phyloP scores from a whole-genome alignment of 768 basidiomycete species.

The Trametopsis cervina region DNA sequence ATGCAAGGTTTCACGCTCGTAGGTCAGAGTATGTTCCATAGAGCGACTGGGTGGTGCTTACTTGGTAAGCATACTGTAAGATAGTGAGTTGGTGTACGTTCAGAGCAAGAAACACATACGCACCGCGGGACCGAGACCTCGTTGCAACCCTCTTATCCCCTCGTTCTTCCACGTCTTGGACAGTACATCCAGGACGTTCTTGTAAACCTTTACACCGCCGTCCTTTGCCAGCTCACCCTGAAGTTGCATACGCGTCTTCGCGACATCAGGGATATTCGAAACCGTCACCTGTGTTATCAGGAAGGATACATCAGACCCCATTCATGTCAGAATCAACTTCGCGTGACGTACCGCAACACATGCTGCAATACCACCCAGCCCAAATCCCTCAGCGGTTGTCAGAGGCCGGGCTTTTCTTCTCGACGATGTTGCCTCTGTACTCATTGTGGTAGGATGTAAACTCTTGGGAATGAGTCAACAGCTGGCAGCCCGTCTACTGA shows the following conservation, averaged over 20 bases:
- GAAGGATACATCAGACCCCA: not conserved
- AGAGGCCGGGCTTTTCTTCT: conserved; percentile 23
- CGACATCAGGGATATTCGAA: conserved; percentile 77
- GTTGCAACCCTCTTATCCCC: conserved; percentile 85
- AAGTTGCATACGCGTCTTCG: conserved; percentile 92
- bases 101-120: conserved; percentile 14
- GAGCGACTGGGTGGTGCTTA: too few relatives aligned
- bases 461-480: not conserved
- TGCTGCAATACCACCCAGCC: conserved; percentile 88
- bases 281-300: conserved; percentile 53
- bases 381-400: conserved; percentile 73
- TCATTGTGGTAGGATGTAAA: not conserved
- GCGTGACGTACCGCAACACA: conserved; percentile 68
- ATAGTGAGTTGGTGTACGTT: not conserved
- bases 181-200: conserved; percentile 75
- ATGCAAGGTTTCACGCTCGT: not conserved
- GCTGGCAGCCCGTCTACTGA: conserved; percentile 1
- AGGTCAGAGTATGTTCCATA: too few relatives aligned
- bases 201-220: conserved; percentile 73
- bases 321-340: conserved; percentile 9
- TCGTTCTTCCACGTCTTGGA: conserved; percentile 86
- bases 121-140: conserved; percentile 88
- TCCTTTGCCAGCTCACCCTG: conserved; percentile 89
- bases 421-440: conserved; percentile 3
- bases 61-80: conserved; percentile 84